Base-by-base conservation (phyloP, 1,284 basidiomycete genomes). In the Cystobasidium slooffiae region DNA sequence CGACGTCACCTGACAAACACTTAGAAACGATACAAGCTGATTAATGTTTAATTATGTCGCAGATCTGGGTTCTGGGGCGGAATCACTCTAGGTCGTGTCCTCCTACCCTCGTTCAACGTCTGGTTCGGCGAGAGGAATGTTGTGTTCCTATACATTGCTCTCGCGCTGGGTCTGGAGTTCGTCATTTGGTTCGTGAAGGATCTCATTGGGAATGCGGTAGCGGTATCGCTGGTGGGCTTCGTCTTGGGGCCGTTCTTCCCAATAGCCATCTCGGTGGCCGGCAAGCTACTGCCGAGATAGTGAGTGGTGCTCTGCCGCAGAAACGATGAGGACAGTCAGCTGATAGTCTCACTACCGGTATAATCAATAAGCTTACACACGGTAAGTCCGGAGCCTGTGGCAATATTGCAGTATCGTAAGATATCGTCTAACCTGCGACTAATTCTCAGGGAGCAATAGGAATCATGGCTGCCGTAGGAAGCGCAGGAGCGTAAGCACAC, bases 171-270 rank as follows among this genome's bases (percentile, higher is more conserved):
- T 6, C 84, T 90, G 37, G 87, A 89, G 76, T 78, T 89, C 63
- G 81, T 87, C 43, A 82, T 89, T 43, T 89, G 88, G 88, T 82
- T 87, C 31, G 86, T 88, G 1, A 87, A 87, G 0, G 86, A 84
- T 5, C 81, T 89, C 51, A 81, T 88, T 49, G 86, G 86, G 31
- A 86, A 87, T 52, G 88, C 86, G 1, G 81, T 88, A 5, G 86
- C 87, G 4, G 85, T 89, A 18, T 84, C 86, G 0, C 80, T 88
- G 39, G 83, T 88, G 65, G 88, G 87, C 20, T 76, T 88, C 37
- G 78, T 88, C 39, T 75, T 87, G 16, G 85, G 85, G 0, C 39
- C 47, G 16, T 59, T 59, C 44, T 51, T 62, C 55, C 43, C 58
- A 18, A 64, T 52, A 70, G 59, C 52, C 44, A 47, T 68, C 51